Base-by-base conservation (phyloP, 192 early-diverging fungal genomes). In the Phlyctochytrium arcticum region DNA sequence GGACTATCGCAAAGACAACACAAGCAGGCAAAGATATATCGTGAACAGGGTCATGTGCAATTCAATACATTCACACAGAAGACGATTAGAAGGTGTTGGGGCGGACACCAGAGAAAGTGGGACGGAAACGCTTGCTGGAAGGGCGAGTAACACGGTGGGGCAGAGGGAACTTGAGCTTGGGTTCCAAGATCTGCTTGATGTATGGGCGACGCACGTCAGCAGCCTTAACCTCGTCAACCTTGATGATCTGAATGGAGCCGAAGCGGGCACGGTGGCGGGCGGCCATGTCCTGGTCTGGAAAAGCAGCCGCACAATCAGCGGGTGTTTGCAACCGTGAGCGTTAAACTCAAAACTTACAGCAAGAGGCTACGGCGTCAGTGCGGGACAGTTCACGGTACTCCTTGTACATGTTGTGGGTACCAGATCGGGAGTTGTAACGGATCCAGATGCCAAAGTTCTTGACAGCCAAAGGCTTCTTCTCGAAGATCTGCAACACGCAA, bases 381-480 rank as follows among this genome's bases (percentile, higher is more conserved):
- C 97, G 90, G 71, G 86, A 80, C 70, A 98, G 80, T 84, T 98
- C 94, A 71, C 97, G 90, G 92, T 96, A 99, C 88, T 98, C 96
- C 90, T 98, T 98, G 91, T 98, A 98, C 95, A 98, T 98, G 92
- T 98, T 99, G 93, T 99, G 97, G 65, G 95, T 99, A 68, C 96
- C 96, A 42, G 93, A 95, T 78, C 96, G 92, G 63, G 96, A 98
- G 82, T 98, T 89, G 87, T 98, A 98, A 72, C 96, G 93, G 66
- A 98, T 86, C 92, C 92, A 98, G 86, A 98, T 92, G 71, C 96
- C 96, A 75, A 86, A 99, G 91, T 94, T 99, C 88, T 98, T 99
- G 74, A 94, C 89, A 68, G 80, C 77, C 48, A 85, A 74, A 57
- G 94, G 93, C 75, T 89, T 88, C 79, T 95, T 89, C 86, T 98